These are phyloP conservation scores for Candida albicans DNA, from an alignment of 1,139 yeast species.

Conservation along the genomic window DNA sequence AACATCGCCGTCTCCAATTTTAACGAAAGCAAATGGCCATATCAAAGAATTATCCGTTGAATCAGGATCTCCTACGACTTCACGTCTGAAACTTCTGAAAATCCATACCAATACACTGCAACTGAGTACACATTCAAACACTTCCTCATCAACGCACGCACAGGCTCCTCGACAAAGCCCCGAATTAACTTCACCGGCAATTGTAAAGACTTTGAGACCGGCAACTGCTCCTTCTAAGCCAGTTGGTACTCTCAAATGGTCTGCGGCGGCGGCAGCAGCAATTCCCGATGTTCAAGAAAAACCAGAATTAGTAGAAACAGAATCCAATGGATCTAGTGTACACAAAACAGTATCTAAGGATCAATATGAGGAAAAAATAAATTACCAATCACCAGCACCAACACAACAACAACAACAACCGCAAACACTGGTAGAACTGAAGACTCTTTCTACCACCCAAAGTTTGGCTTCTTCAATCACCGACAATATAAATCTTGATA, in stretches of 20 bases:
- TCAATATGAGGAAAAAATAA: neutral
- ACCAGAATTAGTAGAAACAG: conserved; percentile 5
- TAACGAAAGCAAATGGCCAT: conserved; percentile 4
- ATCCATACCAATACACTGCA: neutral
- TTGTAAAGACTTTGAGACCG: conserved; percentile 58
- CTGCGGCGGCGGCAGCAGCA: conserved; percentile 58
- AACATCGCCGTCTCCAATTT: conserved; percentile 3
- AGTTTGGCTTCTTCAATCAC: conserved; percentile 1
- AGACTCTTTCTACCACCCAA: neutral
- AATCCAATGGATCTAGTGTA: conserved; percentile 4
- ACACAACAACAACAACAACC: neutral
- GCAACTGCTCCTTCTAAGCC: conserved; percentile 69
- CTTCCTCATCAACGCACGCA: neutral
- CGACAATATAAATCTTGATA: conserved; percentile 10
- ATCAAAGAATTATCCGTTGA: neutral
- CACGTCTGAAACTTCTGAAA: neutral
- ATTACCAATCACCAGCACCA: conserved; percentile 3
- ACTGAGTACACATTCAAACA: neutral
- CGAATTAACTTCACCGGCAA: conserved; percentile 30
- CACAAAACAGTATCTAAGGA: conserved; percentile 1
- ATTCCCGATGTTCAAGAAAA: conserved; percentile 11
- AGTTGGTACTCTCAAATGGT: conserved; percentile 65
- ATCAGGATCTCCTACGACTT: neutral
- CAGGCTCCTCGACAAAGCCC: conserved; percentile 17
- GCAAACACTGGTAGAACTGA: neutral